Conservation (phyloP, 2,329 filamentous ascomycete genomes). For the Colletotrichum eremochloae region DNA sequence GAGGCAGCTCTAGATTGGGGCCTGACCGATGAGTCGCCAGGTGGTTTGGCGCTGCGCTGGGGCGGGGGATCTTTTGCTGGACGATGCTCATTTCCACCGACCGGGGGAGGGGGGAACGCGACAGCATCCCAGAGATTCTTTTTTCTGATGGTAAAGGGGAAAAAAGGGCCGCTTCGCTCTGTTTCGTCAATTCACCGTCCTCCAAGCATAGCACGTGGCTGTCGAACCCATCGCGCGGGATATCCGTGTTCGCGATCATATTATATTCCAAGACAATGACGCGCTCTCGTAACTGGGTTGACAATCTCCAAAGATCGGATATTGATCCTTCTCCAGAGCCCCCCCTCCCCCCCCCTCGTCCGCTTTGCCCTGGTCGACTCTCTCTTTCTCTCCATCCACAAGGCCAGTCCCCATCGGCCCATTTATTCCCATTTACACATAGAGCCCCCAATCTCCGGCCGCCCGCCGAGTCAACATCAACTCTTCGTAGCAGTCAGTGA, state of each 20-base stretch:
- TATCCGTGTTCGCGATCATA: neutral
- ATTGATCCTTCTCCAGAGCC: no score
- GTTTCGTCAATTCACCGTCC: neutral
- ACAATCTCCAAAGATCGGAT: neutral
- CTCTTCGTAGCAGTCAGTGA: neutral
- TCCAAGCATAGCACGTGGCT: slow-evolving; percentile 3
- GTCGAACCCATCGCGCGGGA: neutral
- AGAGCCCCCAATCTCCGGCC: neutral
- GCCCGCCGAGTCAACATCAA: neutral
- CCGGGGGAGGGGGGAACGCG: neutral
- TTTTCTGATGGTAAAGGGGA: neutral
- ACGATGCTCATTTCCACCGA: slow-evolving; percentile 23
- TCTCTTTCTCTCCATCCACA: neutral
- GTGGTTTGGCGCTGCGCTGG: slow-evolving; percentile 3
- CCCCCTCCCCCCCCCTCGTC: neutral
- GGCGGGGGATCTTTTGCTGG: slow-evolving; percentile 19
- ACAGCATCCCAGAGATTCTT: neutral
- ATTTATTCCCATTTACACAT: slow-evolving; percentile 3
- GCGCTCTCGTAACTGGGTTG: neutral
- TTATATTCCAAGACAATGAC: slow-evolving; percentile 13
- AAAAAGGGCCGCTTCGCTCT: neutral
- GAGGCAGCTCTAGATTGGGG: slow-evolving; percentile 35
- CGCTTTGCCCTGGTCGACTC: neutral
- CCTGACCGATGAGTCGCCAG: slow-evolving; percentile 6
- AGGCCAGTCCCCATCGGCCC: slow-evolving; percentile 14